phyloP scores from a whole-genome alignment of 192 early-diverging fungal species.

The Dimargaris cristalligena region DNA sequence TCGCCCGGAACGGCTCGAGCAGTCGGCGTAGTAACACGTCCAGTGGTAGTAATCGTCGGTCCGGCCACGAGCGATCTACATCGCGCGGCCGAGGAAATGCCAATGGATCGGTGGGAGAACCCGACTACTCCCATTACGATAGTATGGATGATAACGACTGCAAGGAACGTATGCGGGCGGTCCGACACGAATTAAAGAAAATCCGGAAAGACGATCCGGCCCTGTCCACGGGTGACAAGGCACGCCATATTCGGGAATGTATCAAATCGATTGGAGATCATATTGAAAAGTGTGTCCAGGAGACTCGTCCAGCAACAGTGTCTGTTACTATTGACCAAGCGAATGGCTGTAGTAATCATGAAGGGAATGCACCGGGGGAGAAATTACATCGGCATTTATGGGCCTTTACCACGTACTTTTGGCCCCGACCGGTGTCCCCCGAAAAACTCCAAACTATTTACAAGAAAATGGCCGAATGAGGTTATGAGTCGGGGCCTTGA shows the following conservation, averaged over 20 bases:
- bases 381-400: constrained; percentile 37
- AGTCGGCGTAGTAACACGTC: too few relatives aligned
- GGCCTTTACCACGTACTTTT: constrained; percentile 52
- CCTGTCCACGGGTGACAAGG: constrained; percentile 29
- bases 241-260: constrained; percentile 36
- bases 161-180: constrained; percentile 48
- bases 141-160: constrained; percentile 42
- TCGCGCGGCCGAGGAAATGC: too few relatives aligned
- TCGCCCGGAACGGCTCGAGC: too few relatives aligned
- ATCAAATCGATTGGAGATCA: constrained; percentile 33
- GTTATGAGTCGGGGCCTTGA: too few relatives aligned
- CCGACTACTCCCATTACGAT: constrained; percentile 23
- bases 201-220: constrained; percentile 35
- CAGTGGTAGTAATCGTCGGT: too few relatives aligned
- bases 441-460: constrained; percentile 20
- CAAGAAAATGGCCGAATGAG: constrained; percentile 4
- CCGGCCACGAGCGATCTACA: too few relatives aligned
- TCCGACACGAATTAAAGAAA: constrained; percentile 36
- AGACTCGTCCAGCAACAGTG: constrained; percentile 5
- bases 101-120: too few relatives aligned
- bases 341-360: constrained; percentile 16
- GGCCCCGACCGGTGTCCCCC: constrained; percentile 39
- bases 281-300: constrained; percentile 24
- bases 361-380: constrained; percentile 15
- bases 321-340: constrained; percentile 12